Percentiles rank a stretch among this genome's conserved stretches.
phyloP scores from a whole-genome alignment of 306 rosid genomes.

The Calophaca sinica region DNA sequence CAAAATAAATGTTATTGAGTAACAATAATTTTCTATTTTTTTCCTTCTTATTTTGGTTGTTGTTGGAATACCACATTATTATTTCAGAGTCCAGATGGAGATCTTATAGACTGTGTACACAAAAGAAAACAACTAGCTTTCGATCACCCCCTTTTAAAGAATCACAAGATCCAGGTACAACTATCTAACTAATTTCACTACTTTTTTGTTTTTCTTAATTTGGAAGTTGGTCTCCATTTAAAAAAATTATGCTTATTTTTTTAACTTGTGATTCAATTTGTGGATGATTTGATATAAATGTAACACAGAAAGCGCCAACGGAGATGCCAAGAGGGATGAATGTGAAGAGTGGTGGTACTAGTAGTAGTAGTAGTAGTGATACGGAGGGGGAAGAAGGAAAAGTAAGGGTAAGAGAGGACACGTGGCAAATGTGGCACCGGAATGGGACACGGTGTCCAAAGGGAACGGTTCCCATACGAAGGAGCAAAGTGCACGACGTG shows the following conservation, averaged over 20 bases:
- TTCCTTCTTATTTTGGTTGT: neutral
- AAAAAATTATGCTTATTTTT: too few species aligned
- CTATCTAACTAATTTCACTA: constrained; percentile 14
- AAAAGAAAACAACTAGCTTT: constrained; percentile 66
- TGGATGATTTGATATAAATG: neutral
- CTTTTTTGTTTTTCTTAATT: too few species aligned
- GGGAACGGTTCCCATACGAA: constrained; percentile 80
- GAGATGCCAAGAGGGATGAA: constrained; percentile 60
- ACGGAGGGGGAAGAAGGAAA: neutral
- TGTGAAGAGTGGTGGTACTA: neutral
- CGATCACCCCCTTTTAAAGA: constrained; percentile 65
- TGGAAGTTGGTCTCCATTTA: too few species aligned
- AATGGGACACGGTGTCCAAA: constrained; percentile 83
- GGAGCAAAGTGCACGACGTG: constrained; percentile 64
- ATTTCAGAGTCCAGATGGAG: constrained; percentile 79
- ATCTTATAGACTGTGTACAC: constrained; percentile 62
- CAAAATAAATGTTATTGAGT: constrained; percentile 11
- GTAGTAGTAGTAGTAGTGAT: neutral
- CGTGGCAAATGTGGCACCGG: constrained; percentile 81
- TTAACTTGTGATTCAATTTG: neutral
- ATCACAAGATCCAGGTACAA: constrained; percentile 69
- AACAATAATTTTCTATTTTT: neutral
- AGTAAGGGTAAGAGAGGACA: neutral
- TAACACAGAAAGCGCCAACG: constrained; percentile 66
- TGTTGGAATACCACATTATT: neutral